Evolutionary conservation across 768 basidiomycete genomes (phyloP).

Genomic region (Kwoniella bestiolae): DNA sequence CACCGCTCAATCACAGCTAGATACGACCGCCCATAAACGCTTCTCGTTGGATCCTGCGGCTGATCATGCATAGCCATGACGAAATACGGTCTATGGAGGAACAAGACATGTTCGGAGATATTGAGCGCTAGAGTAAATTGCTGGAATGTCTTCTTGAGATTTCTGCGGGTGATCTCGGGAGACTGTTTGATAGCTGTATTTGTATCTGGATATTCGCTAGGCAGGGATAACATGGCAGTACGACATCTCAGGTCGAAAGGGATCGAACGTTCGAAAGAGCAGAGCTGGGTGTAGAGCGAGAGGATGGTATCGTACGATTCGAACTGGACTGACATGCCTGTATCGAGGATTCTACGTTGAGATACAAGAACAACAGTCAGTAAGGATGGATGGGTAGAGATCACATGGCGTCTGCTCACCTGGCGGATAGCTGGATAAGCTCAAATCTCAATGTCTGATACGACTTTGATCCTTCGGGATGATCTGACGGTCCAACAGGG

Average conservation of each 20-base stretch:
- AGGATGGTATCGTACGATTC: conserved; percentile 17
- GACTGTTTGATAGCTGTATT: conserved; percentile 12
- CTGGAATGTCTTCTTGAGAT: conserved; percentile 29
- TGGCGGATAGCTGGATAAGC: conserved; percentile 22
- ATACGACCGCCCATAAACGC: conserved; percentile 26
- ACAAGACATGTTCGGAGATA: conserved; percentile 32
- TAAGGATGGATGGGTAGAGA: background rate
- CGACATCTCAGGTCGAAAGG: conserved; percentile 35
- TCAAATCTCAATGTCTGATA: conserved; percentile 21
- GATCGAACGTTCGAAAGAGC: conserved; percentile 24
- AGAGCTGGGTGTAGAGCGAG: conserved; percentile 21
- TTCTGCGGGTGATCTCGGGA: conserved; percentile 20
- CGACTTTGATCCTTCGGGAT: conserved; percentile 13
- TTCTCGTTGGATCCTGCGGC: conserved; percentile 27
- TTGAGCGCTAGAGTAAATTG: conserved; percentile 32
- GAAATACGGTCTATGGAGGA: conserved; percentile 39
- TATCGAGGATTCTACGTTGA: conserved; percentile 9
- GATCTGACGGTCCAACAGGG: conserved; percentile 10
- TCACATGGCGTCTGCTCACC: conserved; percentile 17
- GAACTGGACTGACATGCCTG: conserved; percentile 16
- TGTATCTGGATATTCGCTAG: conserved; percentile 29
- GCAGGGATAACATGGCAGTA: conserved; percentile 19
- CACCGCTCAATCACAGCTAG: conserved; percentile 34
- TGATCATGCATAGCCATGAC: conserved; percentile 30
- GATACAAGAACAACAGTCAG: background rate